Percentiles rank a stretch among this genome's conserved stretches.
Evolutionary conservation across 371 early-diverging fungal species (phyloP).

Genomic region (Saksenaea oblongispora): DNA sequence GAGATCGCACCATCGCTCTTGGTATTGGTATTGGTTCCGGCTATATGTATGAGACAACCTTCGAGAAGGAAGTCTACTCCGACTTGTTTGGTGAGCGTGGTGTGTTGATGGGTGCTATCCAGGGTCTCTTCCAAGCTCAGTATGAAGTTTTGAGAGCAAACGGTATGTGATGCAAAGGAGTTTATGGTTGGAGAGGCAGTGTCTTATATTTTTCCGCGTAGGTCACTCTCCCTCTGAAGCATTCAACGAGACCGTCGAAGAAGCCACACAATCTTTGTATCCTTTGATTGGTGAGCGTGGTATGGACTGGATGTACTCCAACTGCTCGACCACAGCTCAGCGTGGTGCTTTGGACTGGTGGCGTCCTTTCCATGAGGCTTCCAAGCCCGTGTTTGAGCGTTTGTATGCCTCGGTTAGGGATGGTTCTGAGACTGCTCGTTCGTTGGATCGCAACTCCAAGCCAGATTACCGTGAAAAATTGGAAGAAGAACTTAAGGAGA

Average conservation of each 20-base stretch:
- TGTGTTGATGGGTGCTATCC: slow-evolving; percentile 97
- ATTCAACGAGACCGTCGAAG: slow-evolving; percentile 99
- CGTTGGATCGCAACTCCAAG: slow-evolving; percentile 86
- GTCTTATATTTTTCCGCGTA: not conserved
- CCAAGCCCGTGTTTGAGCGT: slow-evolving; percentile 93
- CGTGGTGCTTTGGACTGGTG: slow-evolving; percentile 98
- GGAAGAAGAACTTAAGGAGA: slow-evolving; percentile 88
- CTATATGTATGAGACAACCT: slow-evolving; percentile 97
- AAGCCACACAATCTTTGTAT: slow-evolving; percentile 97
- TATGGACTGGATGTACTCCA: slow-evolving; percentile 97
- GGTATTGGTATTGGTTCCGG: slow-evolving; percentile 96
- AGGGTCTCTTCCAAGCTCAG: slow-evolving; percentile 96
- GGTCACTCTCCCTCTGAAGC: slow-evolving; percentile 97
- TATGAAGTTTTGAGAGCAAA: slow-evolving; percentile 95
- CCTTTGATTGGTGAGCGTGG: slow-evolving; percentile 96
- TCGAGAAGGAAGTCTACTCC: slow-evolving; percentile 96
- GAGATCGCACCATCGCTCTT: slow-evolving; percentile 89
- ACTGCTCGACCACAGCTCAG: slow-evolving; percentile 95
- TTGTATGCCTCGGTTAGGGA: slow-evolving; percentile 88
- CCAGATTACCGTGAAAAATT: slow-evolving; percentile 91
- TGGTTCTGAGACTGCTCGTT: slow-evolving; percentile 89
- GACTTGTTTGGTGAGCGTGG: slow-evolving; percentile 98
- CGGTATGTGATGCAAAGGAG: slow-evolving; percentile 34
- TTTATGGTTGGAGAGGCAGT: too few species aligned
- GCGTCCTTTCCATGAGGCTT: slow-evolving; percentile 88